phyloP scores from a whole-genome alignment of 495 filamentous ascomycete genomes.

The Melanomma pulvis-pyrius region DNA sequence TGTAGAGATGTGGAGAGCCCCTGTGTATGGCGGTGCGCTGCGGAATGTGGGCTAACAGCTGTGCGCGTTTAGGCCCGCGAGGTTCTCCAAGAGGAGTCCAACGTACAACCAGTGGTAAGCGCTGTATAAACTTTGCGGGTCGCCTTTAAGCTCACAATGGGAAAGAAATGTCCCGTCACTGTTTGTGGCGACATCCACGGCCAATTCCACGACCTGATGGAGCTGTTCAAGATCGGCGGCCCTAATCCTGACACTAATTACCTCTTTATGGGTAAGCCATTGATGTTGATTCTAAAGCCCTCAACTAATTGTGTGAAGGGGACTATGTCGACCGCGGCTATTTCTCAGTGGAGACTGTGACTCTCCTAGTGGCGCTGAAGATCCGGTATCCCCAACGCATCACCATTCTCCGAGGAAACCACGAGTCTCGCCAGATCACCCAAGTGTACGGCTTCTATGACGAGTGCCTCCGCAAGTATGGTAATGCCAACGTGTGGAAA shows the following conservation, averaged over 20 bases:
- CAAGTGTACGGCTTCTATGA: conserved; percentile 99
- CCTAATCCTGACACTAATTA: conserved; percentile 98
- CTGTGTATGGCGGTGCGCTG: neutral
- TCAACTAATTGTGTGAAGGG: conserved; percentile 51
- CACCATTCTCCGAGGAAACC: conserved; percentile 94
- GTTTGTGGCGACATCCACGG: conserved; percentile 65
- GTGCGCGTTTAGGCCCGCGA: conserved; percentile 73
- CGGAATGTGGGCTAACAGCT: conserved; percentile 34
- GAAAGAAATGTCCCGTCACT: conserved; percentile 49
- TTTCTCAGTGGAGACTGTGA: conserved; percentile 95
- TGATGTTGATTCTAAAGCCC: neutral
- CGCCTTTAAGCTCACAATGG: neutral
- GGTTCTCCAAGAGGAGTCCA: conserved; percentile 94
- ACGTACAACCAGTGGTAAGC: conserved; percentile 97
- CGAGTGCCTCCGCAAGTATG: conserved; percentile 96
- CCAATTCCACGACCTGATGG: conserved; percentile 98
- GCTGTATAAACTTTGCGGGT: neutral
- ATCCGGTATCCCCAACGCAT: conserved; percentile 97
- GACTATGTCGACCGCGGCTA: conserved; percentile 98
- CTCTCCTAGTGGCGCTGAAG: conserved; percentile 92
- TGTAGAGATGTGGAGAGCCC: conserved; percentile 47
- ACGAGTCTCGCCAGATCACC: conserved; percentile 96
- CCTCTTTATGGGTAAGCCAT: conserved; percentile 64
- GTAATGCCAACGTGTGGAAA: conserved; percentile 97
- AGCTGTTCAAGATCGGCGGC: conserved; percentile 93